Base-by-base conservation (phyloP, 2,329 filamentous ascomycete genomes). In the Ophiosphaerella korrae region DNA sequence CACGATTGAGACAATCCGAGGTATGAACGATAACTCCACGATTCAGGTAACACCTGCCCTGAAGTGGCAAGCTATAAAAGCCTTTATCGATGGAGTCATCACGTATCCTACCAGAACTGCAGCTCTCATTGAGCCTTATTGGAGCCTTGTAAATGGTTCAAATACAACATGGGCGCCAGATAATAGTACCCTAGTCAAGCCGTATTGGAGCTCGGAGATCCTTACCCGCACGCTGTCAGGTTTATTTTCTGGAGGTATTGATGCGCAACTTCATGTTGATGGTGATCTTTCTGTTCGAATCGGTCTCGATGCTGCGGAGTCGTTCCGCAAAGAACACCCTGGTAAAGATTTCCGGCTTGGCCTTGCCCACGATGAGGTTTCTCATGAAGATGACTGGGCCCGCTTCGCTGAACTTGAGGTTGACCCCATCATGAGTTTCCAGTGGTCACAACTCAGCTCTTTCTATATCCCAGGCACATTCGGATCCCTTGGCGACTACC, bases 61-160 rank as follows among this genome's bases (percentile, higher is more conserved):
- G 13, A 50, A 41, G 31, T 50, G 48, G 48, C 48, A 50, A 14
- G 36, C 41, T 18, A 35, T 50, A 3, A 50, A 45, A n/a, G 24
- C 34, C 7, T 45, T 50, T 36, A n/a, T 50, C 11, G 48, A 45
- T 36, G 48, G 48, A 5, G 48, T 50, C 13, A 50, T 50, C 7
- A 50, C 42, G 1, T 50, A 50, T 31, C 48, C 48, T 3, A 16
- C 48, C 16, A 44, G 41, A 3, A 50, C 48, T 3, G 48, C 48
- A 29, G 34, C 41, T 13, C 34, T 40, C 13, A 39, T 45, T 2
- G 48, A 45, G 13, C 42, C 41, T 26, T 45, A 50, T 14, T 42
- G 42, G 41, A 36, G 12, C 26, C 21, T 32, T 6, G 45, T 48
- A n/a, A 48, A 48, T 12, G 45, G 45, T 11, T 40, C 48, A 12